Conservation (phyloP, 352 stramenopile genomes). For the Globisporangium sylvaticum region DNA sequence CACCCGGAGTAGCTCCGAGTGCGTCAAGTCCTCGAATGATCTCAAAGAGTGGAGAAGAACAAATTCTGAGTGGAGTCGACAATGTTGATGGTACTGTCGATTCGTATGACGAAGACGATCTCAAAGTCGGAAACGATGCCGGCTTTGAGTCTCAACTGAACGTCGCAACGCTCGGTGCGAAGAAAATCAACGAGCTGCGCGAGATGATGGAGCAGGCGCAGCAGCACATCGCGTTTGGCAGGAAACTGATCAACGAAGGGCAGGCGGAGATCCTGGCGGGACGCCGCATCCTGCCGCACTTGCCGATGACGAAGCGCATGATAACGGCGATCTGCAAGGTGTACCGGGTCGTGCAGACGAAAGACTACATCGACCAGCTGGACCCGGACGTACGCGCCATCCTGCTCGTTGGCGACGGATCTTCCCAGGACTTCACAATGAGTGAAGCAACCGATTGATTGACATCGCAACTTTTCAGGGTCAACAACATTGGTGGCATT, state of each 20-base stretch:
- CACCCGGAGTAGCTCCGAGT: neutral
- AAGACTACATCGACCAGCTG: conserved; percentile 72
- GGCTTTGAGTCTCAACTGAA: conserved; percentile 37
- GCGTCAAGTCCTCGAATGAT: conserved; percentile 2
- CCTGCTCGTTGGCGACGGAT: conserved; percentile 17
- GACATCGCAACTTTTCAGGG: neutral
- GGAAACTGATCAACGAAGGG: conserved; percentile 33
- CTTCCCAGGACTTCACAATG: neutral
- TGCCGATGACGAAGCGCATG: conserved; percentile 61
- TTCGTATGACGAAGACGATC: conserved; percentile 2
- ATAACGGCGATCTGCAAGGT: conserved; percentile 43
- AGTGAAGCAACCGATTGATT: neutral
- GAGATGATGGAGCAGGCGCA: conserved; percentile 46
- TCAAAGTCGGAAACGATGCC: neutral
- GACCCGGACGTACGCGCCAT: conserved; percentile 40
- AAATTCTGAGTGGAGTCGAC: neutral
- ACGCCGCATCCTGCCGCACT: conserved; percentile 42
- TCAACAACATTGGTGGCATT: neutral
- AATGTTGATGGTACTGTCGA: neutral
- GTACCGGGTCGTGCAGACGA: conserved; percentile 63
- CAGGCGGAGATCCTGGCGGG: conserved; percentile 37
- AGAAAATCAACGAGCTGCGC: conserved; percentile 53
- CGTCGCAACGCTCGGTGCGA: conserved; percentile 40
- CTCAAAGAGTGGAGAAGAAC: neutral
- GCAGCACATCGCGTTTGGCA: conserved; percentile 32